A percentile compares a stretch with the other conserved stretches of the same genome.
Conservation (phyloP, 371 early-diverging fungal species). For the Mucor ambiguus region DNA sequence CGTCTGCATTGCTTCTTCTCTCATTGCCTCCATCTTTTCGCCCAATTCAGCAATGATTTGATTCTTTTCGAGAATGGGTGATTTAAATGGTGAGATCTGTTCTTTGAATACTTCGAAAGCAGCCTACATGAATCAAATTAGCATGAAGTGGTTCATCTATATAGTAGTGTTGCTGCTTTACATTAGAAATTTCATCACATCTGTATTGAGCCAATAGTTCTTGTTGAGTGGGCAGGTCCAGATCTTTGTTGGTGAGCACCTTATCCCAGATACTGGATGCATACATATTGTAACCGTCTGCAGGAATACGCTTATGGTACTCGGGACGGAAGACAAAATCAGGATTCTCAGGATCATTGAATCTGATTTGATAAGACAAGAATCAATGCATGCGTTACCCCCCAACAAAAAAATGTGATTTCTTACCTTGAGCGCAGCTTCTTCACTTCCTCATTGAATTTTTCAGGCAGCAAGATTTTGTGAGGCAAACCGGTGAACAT, state of each 20-base stretch:
- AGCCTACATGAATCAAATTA: conserved; percentile 30
- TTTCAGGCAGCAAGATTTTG: conserved; percentile 82
- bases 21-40: conserved; percentile 59
- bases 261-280: conserved; percentile 94
- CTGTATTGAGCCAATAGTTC: conserved; percentile 97
- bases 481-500: conserved; percentile 92
- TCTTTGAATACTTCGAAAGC: conserved; percentile 74
- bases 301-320: conserved; percentile 93
- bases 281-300: conserved; percentile 93
- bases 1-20: conserved; percentile 59
- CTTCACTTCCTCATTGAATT: conserved; percentile 78
- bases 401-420: not conserved
- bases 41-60: conserved; percentile 81
- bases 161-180: conserved; percentile 8
- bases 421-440: conserved; percentile 69
- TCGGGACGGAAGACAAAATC: conserved; percentile 85
- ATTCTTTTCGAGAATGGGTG: conserved; percentile 73
- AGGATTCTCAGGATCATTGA: conserved; percentile 66
- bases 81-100: conserved; percentile 61
- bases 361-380: conserved; percentile 44
- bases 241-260: conserved; percentile 90
- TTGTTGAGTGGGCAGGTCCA: conserved; percentile 98
- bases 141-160: not conserved
- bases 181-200: conserved; percentile 95
- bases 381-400: not conserved